Conservation (phyloP, 2,329 filamentous ascomycete species). For the Paecilomyces sp. region DNA sequence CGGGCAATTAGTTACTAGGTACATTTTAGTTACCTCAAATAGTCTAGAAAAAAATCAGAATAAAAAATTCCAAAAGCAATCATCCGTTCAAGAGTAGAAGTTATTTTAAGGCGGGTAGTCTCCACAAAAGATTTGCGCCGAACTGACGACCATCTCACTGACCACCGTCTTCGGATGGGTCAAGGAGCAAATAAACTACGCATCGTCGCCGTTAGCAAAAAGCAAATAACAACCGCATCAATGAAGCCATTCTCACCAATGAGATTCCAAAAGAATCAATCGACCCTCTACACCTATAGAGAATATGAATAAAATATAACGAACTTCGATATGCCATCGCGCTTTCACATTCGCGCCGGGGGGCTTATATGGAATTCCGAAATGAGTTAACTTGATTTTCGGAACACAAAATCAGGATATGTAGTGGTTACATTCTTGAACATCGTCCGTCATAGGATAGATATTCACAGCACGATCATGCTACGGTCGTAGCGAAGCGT, state of each 20-base stretch:
- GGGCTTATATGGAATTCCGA: too few relatives aligned
- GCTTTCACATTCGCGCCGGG: too few relatives aligned
- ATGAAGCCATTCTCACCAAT: not conserved
- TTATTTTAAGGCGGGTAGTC: not conserved
- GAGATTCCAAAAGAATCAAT: not conserved
- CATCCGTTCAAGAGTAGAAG: not conserved
- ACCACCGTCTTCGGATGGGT: not conserved
- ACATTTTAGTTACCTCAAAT: not conserved
- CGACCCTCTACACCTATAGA: not conserved
- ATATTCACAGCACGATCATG: too few relatives aligned
- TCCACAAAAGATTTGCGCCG: not conserved
- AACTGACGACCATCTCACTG: not conserved
- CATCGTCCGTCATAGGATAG: too few relatives aligned
- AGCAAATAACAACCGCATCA: not conserved
- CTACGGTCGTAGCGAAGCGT: too few relatives aligned
- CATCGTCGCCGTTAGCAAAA: not conserved
- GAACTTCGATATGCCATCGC: too few relatives aligned
- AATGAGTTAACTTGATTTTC: too few relatives aligned
- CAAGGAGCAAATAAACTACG: not conserved
- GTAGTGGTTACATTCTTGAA: too few relatives aligned
- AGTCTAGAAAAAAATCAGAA: not conserved
- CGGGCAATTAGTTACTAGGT: not conserved
- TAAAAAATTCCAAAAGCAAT: not conserved
- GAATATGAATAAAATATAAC: too few relatives aligned
- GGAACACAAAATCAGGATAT: too few relatives aligned